A percentile compares a stretch with the other conserved stretches of the same genome.
phyloP scores from a whole-genome alignment of 192 early-diverging fungal genomes.

The Pecoramyces ruminantium region DNA sequence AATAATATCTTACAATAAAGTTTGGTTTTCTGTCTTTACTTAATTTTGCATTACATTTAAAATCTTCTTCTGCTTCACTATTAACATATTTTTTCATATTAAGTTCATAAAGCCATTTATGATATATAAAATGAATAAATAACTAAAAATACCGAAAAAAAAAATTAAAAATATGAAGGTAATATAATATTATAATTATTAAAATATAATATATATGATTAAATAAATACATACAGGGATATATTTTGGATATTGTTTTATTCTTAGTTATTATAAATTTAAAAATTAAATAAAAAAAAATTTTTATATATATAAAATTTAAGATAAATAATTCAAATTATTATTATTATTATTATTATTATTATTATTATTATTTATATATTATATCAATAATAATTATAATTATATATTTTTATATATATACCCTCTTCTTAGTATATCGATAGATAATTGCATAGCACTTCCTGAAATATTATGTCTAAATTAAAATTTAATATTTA shows the following conservation, averaged over 20 bases:
- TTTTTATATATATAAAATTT: too few species aligned
- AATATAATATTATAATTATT: too few species aligned
- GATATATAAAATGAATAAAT: background rate
- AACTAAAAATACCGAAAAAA: background rate
- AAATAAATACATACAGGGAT: background rate
- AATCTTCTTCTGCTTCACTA: background rate
- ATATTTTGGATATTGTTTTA: background rate
- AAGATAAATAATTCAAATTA: too few species aligned
- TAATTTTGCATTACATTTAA: background rate
- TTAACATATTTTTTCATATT: background rate
- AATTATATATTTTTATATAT: too few species aligned
- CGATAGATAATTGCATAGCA: background rate
- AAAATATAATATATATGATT: too few species aligned
- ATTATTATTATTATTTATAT: too few species aligned
- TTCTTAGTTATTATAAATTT: background rate
- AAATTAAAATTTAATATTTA: too few species aligned
- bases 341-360: too few species aligned
- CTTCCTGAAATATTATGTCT: background rate
- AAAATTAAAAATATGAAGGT: background rate
- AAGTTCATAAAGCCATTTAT: background rate
- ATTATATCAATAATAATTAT: too few species aligned
- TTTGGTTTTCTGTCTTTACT: background rate
- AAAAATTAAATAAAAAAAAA: too few species aligned
- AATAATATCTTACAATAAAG: background rate
- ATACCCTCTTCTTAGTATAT: background rate